Evolutionary conservation across 2,329 filamentous ascomycete genomes (phyloP), one percentile per base, ranked within the genome.

Genomic region (Akanthomyces muscarius): DNA sequence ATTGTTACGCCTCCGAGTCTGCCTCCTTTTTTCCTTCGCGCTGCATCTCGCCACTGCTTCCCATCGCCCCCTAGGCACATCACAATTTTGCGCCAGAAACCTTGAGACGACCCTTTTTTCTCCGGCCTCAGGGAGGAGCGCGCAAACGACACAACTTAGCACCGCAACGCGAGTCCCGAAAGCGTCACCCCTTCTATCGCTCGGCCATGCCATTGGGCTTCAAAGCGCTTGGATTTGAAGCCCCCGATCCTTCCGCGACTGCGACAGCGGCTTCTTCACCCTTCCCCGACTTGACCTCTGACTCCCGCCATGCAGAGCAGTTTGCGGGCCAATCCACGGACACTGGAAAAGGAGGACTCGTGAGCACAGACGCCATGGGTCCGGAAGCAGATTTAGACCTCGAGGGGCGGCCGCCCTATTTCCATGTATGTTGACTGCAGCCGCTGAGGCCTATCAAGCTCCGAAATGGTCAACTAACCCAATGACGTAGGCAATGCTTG

Each of bases 401-500:
- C 65, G 78, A 80, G 68, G 76, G 71, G 63, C 76, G 78, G 56
- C 77, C 78, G 67, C 78, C 78, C 57, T 80, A 79, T 67, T 68
- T 76, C 62, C 78, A 80, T 69, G 77, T 79, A 69, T 64, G 77
- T 73, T 33, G 25, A 38, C 16, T 44, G 16, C 36, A 25, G 25
- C 38, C 28, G 33, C 4, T 7, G 8, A 44, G 16, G 44, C 44
- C 7, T 42, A 23, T n/a, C 38, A 28, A 13, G 14, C 21, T 14
- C 48, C 14, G 30, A 47, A n/a, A 44, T 5, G 23, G 28, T 4
- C 25, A 6, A 42, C 63, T 64, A 62, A 61, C 53, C 45, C 21
- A 25, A 59, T 66, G 61, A 66, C 53, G 44, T 64, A 97, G 92
- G 88, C 90, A 74, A 99, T 98, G 93, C 83, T 99, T 71, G 95